Evolutionary conservation across 495 filamentous ascomycete genomes (phyloP), one percentile per base, ranked within the genome.

Genomic region (Hyaloscypha variabilis): DNA sequence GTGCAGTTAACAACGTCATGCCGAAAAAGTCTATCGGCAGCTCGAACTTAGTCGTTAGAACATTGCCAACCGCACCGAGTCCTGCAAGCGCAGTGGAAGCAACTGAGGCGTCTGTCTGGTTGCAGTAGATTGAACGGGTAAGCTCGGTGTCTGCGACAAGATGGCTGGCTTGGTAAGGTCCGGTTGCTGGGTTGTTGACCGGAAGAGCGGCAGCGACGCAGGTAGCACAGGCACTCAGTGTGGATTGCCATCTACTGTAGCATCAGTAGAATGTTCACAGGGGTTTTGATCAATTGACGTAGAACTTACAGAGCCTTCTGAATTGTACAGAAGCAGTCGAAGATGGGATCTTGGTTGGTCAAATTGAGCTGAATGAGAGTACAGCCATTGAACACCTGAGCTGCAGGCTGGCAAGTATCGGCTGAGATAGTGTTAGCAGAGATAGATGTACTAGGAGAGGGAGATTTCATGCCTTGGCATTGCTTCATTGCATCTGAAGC

Each of bases 131-230:
- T 54, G 19, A 25, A 23, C 51, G 51, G 21, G 26, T 17, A 5
- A 29, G 4, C 4, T 54, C 51, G 21, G 21, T 25, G 17, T 54
- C 6, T 3, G 11, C 4, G n/a, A 1, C 17, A 5, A 54, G 21
- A 11, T 1, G 8, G 17, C 3, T 25, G 17, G 51, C 51, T 54
- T 54, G 51, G 49, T 2, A 54, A 4, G 1, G 8, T 8, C 10
- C 21, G 19, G 51, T 24, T 23, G 0, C 23, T 14, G 51, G 51
- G 21, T 54, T 54, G 51, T 25, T 10, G 21, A 13, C 51, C 0
- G 51, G 51, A 10, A 54, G 51, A 29, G 51, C 51, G 51, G 51
- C 51, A 13, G 51, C 51, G 51, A 54, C 26, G 51, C 51, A 54
- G 19, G 17, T 54, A 8, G 23, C 6, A 23, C 51, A 54, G 21